Base-by-base conservation (phyloP, 257 asterid genomes). In the Ilex aquifolium region DNA sequence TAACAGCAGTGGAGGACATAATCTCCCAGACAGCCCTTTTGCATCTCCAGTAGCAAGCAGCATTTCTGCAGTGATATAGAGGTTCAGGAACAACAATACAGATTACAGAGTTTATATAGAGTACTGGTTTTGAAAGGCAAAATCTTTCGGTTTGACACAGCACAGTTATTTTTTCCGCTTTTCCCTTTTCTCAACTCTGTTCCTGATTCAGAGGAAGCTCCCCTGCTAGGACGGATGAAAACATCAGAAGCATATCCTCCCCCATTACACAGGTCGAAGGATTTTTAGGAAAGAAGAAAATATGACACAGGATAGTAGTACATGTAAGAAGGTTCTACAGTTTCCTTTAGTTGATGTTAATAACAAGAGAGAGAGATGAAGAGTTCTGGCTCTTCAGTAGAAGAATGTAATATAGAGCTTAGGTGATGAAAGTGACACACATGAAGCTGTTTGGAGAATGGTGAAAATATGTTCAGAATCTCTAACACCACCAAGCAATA, bases 1-100 rank as follows among this genome's bases (percentile, higher is more conserved):
- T 65, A 31, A 74, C 88, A 84, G 95, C 68, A 64, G 49, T 58
- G 87, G 76, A 75, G 83, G 77, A 71, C 70, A 62, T 31, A 72
- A 73, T 74, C 98, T 88, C 55, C 96, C 98, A 0, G 95, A 88
- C 46, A 84, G 81, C 73, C 94, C 90, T 6, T 88, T 91, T 17
- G 86, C 84, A 42, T 62, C 82, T 48, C 80, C 71, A 5, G 80
- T 77, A 40, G 75, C 80, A 17, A 72, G 78, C 75, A 69, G 86
- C 75, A 63, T 76, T 67, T 62, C 93, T 0, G 83, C 88, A 11
- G 90, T 77, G 52, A 80, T 77, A 61, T 86, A 86, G 79, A 86
- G 79, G 64, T 54, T 16, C 44, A 32, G 57, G 56, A 46, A 65
- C 21, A 54, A 30, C 65, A 74, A 61, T 10, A 31, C 50, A 61